Conservation (phyloP, 2,329 filamentous ascomycete species). For the Fusarium gaditjirri region DNA sequence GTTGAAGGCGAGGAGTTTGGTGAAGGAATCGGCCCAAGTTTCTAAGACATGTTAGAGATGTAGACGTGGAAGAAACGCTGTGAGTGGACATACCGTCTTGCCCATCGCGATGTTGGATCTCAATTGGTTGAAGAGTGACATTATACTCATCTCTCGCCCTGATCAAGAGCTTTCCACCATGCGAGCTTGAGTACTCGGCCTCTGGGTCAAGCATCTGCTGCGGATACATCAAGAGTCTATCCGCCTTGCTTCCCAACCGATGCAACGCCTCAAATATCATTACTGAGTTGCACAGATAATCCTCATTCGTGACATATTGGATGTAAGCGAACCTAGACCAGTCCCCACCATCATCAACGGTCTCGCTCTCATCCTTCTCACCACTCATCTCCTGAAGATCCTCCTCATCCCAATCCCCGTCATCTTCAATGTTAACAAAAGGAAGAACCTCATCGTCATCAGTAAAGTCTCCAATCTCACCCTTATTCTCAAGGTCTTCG, state of each 20-base stretch:
- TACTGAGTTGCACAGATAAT: constrained; percentile 61
- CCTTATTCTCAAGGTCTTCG: constrained; percentile 5
- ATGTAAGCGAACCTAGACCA: constrained; percentile 56
- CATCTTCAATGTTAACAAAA: background rate
- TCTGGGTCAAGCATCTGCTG: constrained; percentile 49
- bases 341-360: background rate
- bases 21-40: constrained; percentile 73
- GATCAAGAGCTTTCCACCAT: constrained; percentile 46
- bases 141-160: constrained; percentile 58
- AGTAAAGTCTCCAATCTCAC: background rate
- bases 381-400: background rate
- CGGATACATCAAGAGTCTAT: constrained; percentile 60
- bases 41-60: constrained; percentile 35
- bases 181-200: background rate
- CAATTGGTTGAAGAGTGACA: constrained; percentile 56
- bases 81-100: constrained; percentile 46
- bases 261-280: constrained; percentile 61
- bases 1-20: constrained; percentile 76
- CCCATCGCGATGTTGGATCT: constrained; percentile 51
- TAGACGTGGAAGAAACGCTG: too few relatives aligned
- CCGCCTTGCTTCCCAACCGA: constrained; percentile 55
- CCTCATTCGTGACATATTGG: constrained; percentile 60
- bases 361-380: background rate
- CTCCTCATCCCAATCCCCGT: background rate
- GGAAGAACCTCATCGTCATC: background rate